Conservation (phyloP, 148 eudicot species). For the Cornus suecica region DNA sequence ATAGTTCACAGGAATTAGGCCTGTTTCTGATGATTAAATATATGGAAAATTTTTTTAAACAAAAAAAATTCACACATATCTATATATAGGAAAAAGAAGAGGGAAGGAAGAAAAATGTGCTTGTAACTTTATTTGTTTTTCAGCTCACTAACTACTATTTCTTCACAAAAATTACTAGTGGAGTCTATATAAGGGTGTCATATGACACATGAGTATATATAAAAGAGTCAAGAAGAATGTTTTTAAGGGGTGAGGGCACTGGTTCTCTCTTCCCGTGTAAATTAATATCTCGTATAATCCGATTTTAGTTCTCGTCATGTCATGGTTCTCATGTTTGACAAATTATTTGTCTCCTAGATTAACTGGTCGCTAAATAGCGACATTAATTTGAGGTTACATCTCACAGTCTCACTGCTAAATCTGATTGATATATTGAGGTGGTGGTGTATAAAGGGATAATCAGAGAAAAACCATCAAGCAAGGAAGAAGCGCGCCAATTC, state of each 20-base stretch:
- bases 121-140: background rate
- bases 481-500: slow-evolving; percentile 53
- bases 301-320: background rate
- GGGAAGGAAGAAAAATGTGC: background rate
- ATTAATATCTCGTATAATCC: background rate
- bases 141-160: background rate
- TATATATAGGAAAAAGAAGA: background rate
- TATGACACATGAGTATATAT: background rate
- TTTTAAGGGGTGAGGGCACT: background rate
- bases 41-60: background rate
- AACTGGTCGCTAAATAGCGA: slow-evolving; percentile 8
- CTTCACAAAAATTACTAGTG: background rate
- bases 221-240: background rate
- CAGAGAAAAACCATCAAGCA: slow-evolving; percentile 53
- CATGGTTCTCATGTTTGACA: background rate
- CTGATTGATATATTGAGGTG: slow-evolving; percentile 50
- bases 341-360: background rate
- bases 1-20: background rate
- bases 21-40: background rate
- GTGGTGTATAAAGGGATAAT: slow-evolving; percentile 52
- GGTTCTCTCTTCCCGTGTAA: background rate
- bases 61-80: too few relatives aligned
- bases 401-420: slow-evolving; percentile 32
- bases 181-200: background rate
- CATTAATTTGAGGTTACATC: slow-evolving; percentile 18